phyloP scores from a whole-genome alignment of 2,329 filamentous ascomycete genomes.

The Fusarium sp. region DNA sequence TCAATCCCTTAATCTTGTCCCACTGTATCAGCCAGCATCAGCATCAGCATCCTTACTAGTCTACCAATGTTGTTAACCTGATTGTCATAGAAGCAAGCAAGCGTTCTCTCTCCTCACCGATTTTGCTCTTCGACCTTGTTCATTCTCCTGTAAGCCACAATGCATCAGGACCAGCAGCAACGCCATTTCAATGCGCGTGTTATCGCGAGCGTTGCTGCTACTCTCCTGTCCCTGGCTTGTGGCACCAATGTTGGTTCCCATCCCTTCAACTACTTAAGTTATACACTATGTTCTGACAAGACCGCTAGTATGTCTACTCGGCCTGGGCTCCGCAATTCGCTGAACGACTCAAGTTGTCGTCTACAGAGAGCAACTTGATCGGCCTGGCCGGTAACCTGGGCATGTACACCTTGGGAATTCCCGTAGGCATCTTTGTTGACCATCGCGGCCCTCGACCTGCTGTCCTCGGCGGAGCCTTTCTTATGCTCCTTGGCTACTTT shows the following conservation, averaged over 20 bases:
- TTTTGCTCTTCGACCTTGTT: not conserved
- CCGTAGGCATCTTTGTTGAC: conserved; percentile 89
- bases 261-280: conserved; percentile 3
- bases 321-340: conserved; percentile 98
- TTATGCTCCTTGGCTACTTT: conserved; percentile 84
- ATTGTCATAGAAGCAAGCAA: conserved; percentile 12
- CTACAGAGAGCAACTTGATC: conserved; percentile 94
- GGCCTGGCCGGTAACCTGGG: conserved; percentile 87
- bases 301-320: conserved; percentile 89
- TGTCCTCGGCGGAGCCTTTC: conserved; percentile 77
- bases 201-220: conserved; percentile 86
- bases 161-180: conserved; percentile 44
- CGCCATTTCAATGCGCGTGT: conserved; percentile 73
- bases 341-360: conserved; percentile 83
- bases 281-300: conserved; percentile 16
- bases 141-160: conserved; percentile 20
- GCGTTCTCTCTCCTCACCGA: conserved; percentile 1
- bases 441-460: conserved; percentile 81
- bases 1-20: conserved; percentile 10
- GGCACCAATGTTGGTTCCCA: conserved; percentile 81
- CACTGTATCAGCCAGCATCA: conserved; percentile 12
- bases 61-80: conserved; percentile 26
- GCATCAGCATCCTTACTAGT: conserved; percentile 19
- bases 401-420: conserved; percentile 93
- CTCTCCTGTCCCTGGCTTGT: conserved; percentile 85